Evolutionary conservation across 2,329 filamentous ascomycete genomes (phyloP), one percentile per base, ranked within the genome.

Genomic region (Cytospora mali): DNA sequence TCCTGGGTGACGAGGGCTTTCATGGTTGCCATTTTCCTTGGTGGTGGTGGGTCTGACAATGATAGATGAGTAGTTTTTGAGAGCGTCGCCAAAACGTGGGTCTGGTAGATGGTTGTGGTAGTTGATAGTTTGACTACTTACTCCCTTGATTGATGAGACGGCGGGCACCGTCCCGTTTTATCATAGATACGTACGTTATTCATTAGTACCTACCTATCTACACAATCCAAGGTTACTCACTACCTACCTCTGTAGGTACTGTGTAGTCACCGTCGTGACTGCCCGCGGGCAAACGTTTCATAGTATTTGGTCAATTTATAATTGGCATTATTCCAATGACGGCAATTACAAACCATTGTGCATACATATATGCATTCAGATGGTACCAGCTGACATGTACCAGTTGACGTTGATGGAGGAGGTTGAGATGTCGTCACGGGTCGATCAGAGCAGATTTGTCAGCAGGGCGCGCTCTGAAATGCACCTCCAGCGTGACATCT

Each of bases 1-100:
- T 69, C 71, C 28, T 66, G 55, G 0, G 70, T 72, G n/a, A 68
- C 81, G 81, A 66, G 77, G 6, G 74, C 72, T 62, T 69, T 84
- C 64, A 64, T 64, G 31, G 33, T 62, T 10, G 62, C n/a, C 59
- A 62, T 64, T 10, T 64, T 61, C n/a, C n/a, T n/a, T n/a, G n/a
- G n/a, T n/a, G 33, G 18, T 27, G 27, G 14, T 18, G n/a, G n/a
- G n/a, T 18, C 23, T 49, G 55, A 48, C 16, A 6, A n/a, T 39
- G 16, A 7, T 18, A 18, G 35, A 39, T 6, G 35, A 5, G 14
- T 39, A 18, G 35, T 6, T 39, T 39, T 14, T 39, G 16, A 39
- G 35, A 18, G n/a, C n/a, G n/a, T n/a, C n/a, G n/a, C n/a, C n/a
- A n/a, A n/a, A 14, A 35, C 16, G 13, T 35, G 11, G 4, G 33